Conservation (phyloP, 495 filamentous ascomycete species). For the Aspergillus conjunctus region DNA sequence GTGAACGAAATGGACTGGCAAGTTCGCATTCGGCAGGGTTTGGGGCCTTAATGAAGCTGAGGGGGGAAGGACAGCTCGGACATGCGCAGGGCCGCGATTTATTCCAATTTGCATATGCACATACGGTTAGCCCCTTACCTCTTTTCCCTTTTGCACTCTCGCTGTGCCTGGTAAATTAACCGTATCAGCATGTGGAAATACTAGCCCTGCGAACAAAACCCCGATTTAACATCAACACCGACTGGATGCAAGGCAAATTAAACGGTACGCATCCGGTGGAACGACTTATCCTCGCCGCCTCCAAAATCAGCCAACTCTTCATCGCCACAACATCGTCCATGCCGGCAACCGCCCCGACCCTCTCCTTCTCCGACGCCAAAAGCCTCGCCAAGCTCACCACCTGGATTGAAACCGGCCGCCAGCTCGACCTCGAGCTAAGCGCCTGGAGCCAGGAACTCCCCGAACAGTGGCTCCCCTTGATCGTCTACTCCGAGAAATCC, state of each 20-base stretch:
- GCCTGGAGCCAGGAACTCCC: slow-evolving; percentile 41
- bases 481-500: slow-evolving; percentile 34
- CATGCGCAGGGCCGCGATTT: slow-evolving; percentile 42
- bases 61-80: slow-evolving; percentile 37
- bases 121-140: slow-evolving; percentile 34
- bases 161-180: not conserved
- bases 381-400: slow-evolving; percentile 23
- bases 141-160: not conserved
- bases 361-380: slow-evolving; percentile 17
- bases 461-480: slow-evolving; percentile 42
- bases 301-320: slow-evolving; percentile 38
- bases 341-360: slow-evolving; percentile 3
- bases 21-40: slow-evolving; percentile 49
- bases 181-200: slow-evolving; percentile 42
- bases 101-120: slow-evolving; percentile 47
- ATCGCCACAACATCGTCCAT: slow-evolving; percentile 26
- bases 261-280: slow-evolving; percentile 38
- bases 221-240: slow-evolving; percentile 33
- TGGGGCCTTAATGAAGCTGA: slow-evolving; percentile 42
- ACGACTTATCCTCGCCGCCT: slow-evolving; percentile 39
- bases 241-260: slow-evolving; percentile 36
- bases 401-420: slow-evolving; percentile 31
- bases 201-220: slow-evolving; percentile 41
- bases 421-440: slow-evolving; percentile 37
- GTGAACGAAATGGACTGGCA: slow-evolving; percentile 42